Evolutionary conservation across 169 alveolate genomes (phyloP).

Genomic region (Plasmodium falciparum): DNA sequence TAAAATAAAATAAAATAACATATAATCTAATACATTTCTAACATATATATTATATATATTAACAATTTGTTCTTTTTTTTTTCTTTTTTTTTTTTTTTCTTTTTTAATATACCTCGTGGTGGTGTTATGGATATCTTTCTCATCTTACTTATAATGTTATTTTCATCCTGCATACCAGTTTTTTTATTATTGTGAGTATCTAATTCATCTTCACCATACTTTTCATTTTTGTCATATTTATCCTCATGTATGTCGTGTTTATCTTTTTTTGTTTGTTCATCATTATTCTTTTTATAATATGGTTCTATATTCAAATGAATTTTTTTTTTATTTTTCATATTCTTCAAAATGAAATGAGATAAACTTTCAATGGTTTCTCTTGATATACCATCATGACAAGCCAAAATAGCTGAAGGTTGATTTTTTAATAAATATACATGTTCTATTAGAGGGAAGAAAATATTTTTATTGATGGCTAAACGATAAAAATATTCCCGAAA

Average conservation of each 20-base stretch:
- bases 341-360: constrained; percentile 24
- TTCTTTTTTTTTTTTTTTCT: constrained; percentile 11
- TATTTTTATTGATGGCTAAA: constrained; percentile 41
- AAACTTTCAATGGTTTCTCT: constrained; percentile 45
- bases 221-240: background rate
- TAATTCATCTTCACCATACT: background rate
- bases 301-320: constrained; percentile 44
- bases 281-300: constrained; percentile 37
- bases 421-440: constrained; percentile 46
- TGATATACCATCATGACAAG: constrained; percentile 61
- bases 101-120: constrained; percentile 46
- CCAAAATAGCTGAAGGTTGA: constrained; percentile 65
- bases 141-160: constrained; percentile 8
- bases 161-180: constrained; percentile 13
- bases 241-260: background rate
- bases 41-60: no score
- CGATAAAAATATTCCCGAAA: constrained; percentile 70
- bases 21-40: no score
- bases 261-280: constrained; percentile 7
- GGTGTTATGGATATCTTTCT: constrained; percentile 53
- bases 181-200: background rate
- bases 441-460: constrained; percentile 47
- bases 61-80: background rate
- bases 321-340: constrained; percentile 48
- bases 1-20: no score